Evolutionary conservation across 768 basidiomycete species (phyloP), one percentile per base, ranked within the genome.

Genomic region (Polyporus arcularius): DNA sequence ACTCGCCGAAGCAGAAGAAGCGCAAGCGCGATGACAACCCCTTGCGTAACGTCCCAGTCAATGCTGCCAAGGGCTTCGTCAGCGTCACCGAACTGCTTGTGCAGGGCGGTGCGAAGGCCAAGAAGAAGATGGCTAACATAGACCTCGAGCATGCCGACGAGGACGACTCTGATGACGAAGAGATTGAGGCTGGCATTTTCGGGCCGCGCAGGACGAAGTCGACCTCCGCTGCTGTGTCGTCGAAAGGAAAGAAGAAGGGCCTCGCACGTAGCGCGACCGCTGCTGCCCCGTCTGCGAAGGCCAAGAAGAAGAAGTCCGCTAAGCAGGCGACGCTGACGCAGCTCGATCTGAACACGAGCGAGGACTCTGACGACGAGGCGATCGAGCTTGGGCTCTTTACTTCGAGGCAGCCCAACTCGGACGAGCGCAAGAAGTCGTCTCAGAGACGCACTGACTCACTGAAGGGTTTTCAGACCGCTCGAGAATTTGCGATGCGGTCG

Each of bases 41-140:
- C 14, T 75, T 72, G 58, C 79, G 89, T 62, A 92, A 94, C 67
- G 85, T 94, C 30, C 93, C 92, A 39, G 71, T 73, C 11, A 87
- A 87, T n/a, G 90, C 91, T 4, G 79, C 78, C 63, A 82, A 79
- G 2, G 86, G 87, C 1, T 95, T 95, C 71, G 83, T 93, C 18
- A 81, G 79, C 38, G 92, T 86, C 11, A 81, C 81, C 2, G 80
- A 88, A 26, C 74, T 92, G 53, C 63, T 90, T 21, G 76, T 78
- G 59, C 90, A 86, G 64, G 76, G 60, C 50, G 75, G 8, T 74
- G 74, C 65, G 74, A 81, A 71, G 75, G 80, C 77, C 78, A 82
- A 69, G 71, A 81, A 79, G 63, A 76, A 74, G 60, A 62, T 67
- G 40, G 68, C 72, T 28, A 40, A 71, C n/a, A 16, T 57, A 35